Conservation (phyloP, 2,329 filamentous ascomycete species). For the Thermomyces lanuginosus region DNA sequence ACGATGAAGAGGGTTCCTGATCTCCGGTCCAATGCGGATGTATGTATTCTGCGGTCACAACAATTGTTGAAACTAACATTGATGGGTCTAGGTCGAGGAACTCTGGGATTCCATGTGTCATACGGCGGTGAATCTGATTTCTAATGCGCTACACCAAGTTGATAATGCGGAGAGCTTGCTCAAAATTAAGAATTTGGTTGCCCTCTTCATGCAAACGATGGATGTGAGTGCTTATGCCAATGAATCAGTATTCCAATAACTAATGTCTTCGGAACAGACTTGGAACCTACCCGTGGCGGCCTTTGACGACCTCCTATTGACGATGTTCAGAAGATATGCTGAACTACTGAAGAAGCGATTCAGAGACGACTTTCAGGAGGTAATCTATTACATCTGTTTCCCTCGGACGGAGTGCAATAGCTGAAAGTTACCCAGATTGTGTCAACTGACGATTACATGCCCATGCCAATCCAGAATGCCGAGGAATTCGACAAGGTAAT, state of each 20-base stretch:
- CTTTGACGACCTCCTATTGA: constrained; percentile 73
- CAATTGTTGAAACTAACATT: too few relatives aligned
- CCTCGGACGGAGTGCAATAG: not conserved
- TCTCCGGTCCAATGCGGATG: constrained; percentile 66
- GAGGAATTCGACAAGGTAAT: constrained; percentile 94
- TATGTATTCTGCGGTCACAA: constrained; percentile 34
- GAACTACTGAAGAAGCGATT: constrained; percentile 80
- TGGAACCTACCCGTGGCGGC: constrained; percentile 76
- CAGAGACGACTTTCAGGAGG: constrained; percentile 89
- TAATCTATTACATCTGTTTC: constrained; percentile 17
- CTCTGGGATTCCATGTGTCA: constrained; percentile 98
- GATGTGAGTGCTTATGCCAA: constrained; percentile 41
- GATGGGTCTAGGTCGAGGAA: constrained; percentile 58
- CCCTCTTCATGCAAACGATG: constrained; percentile 96
- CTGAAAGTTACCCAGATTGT: constrained; percentile 36
- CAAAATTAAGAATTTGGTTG: constrained; percentile 88
- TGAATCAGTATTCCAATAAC: constrained; percentile 1
- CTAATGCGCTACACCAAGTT: constrained; percentile 61
- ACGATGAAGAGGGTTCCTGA: constrained; percentile 79
- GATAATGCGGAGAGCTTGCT: constrained; percentile 75
- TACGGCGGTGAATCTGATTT: constrained; percentile 65
- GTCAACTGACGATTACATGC: constrained; percentile 98
- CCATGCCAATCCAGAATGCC: constrained; percentile 80
- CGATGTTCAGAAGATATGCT: constrained; percentile 83
- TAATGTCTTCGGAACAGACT: constrained; percentile 36